Base-by-base conservation (phyloP, 371 early-diverging fungal genomes). In the Mucor sp. region DNA sequence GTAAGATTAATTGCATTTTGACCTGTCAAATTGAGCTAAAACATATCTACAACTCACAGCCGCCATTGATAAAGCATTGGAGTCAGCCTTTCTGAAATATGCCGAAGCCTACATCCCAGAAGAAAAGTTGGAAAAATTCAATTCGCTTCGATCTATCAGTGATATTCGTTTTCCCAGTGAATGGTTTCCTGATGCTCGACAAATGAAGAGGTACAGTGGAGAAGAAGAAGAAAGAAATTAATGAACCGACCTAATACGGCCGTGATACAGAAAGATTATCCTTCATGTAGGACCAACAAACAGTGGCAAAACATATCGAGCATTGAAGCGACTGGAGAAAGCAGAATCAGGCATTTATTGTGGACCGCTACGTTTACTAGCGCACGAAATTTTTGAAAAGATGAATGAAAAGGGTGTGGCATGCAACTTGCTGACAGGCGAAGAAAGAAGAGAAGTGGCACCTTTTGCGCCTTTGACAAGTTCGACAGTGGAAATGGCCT, bases 251-350 rank as follows among this genome's bases (percentile, higher is more conserved):
- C 14, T 15, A 7, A n/a, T 3, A 19, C 5, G 4, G 17, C 33
- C 8, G 15, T 47, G 17, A 27, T 28, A 19, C 69, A 89, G 90
- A 66, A 90, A 90, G 47, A 92, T 98, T 58, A 84, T 92, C 43
- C 84, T 97, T 82, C 98, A 98, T 71, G 95, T 97, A 21, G 99
- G 99, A 11, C 98, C 98, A 14, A 98, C 99, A 5, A 98, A 98
- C 77, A 95, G 95, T 23, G 99, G 99, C 65, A 98, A 98, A 74
- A 98, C 99, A 0, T 91, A 97, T 77, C 78, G 82, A 43, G 99
- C 99, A 6, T 73, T 98, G 12, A 65, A 90, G 65, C 85, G 91
- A 39, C 81, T 97, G 21, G 81, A 88, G 66, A 58, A 72, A 14
- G 89, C 91, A 12, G 66, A 82, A 32, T 69, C 83, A 3, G 97